Conservation (phyloP, 1,284 basidiomycete species). For the Papiliotrema fonsecae region DNA sequence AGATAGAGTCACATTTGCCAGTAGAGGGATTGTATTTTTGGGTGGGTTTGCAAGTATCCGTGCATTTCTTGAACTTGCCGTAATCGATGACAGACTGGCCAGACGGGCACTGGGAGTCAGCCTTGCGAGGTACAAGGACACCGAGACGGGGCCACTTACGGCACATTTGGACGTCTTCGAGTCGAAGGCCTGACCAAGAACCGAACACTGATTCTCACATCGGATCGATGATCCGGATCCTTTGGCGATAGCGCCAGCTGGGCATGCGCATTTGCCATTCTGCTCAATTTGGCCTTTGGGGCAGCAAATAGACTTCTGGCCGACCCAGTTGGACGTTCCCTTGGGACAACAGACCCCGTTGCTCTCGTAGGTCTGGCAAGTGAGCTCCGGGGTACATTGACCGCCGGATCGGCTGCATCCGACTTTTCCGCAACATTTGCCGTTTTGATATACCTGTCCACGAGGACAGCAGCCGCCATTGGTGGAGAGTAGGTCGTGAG, state of each 20-base stretch:
- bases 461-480: constrained; percentile 32
- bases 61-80: too few relatives aligned
- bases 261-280: constrained; percentile 16
- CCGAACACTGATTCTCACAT: too few relatives aligned
- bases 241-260: constrained; percentile 10
- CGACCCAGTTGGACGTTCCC: constrained; percentile 17
- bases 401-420: constrained; percentile 18
- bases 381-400: constrained; percentile 18
- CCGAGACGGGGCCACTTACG: too few relatives aligned
- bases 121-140: too few relatives aligned
- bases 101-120: too few relatives aligned
- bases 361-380: constrained; percentile 51
- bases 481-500: constrained; percentile 16
- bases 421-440: constrained; percentile 26
- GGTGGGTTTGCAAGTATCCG: too few relatives aligned
- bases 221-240: too few relatives aligned
- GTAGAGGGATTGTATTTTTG: constrained; percentile 17
- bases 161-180: too few relatives aligned
- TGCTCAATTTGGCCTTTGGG: constrained; percentile 15
- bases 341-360: constrained; percentile 56
- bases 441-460: constrained; percentile 27
- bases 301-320: constrained; percentile 16
- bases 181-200: too few relatives aligned
- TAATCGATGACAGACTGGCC: too few relatives aligned
- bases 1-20: constrained; percentile 12